These are phyloP conservation scores for Pyrenophora tritici-repentis DNA, from an alignment of 2,329 filamentous ascomycete genomes.

Conservation along the genomic window DNA sequence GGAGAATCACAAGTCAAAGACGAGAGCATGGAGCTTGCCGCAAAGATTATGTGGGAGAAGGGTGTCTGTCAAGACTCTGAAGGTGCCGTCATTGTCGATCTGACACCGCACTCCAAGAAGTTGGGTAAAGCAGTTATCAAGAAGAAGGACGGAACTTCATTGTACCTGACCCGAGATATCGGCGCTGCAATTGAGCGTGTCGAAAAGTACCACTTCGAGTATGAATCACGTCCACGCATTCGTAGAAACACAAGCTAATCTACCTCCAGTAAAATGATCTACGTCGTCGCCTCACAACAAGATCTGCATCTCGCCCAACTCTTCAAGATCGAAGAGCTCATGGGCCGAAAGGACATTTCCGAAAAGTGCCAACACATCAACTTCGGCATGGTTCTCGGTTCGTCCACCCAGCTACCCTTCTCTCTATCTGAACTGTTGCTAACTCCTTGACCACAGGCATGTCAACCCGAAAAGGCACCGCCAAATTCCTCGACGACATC, in stretches of 20 bases:
- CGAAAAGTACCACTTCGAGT: conserved; percentile 65
- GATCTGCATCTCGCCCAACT: conserved; percentile 68
- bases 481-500: conserved; percentile 56
- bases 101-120: conserved; percentile 71
- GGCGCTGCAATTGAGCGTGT: conserved; percentile 67
- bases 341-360: conserved; percentile 64
- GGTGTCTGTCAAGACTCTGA: conserved; percentile 68
- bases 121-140: conserved; percentile 70
- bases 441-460: conserved; percentile 46
- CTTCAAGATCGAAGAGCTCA: conserved; percentile 67
- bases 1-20: conserved; percentile 70
- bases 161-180: conserved; percentile 73
- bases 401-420: background rate
- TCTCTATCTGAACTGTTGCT: background rate
- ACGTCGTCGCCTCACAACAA: conserved; percentile 68
- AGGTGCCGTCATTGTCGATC: conserved; percentile 70
- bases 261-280: conserved; percentile 62
- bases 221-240: conserved; percentile 1
- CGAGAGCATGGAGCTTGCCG: conserved; percentile 66
- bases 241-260: background rate
- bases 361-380: conserved; percentile 66
- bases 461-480: conserved; percentile 67
- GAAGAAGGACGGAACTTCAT: conserved; percentile 68
- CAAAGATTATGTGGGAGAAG: conserved; percentile 62
- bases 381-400: conserved; percentile 68